Evolutionary conservation across 371 early-diverging fungal genomes (phyloP), one percentile per base, ranked within the genome.

Genomic region (Apophysomyces sp.): DNA sequence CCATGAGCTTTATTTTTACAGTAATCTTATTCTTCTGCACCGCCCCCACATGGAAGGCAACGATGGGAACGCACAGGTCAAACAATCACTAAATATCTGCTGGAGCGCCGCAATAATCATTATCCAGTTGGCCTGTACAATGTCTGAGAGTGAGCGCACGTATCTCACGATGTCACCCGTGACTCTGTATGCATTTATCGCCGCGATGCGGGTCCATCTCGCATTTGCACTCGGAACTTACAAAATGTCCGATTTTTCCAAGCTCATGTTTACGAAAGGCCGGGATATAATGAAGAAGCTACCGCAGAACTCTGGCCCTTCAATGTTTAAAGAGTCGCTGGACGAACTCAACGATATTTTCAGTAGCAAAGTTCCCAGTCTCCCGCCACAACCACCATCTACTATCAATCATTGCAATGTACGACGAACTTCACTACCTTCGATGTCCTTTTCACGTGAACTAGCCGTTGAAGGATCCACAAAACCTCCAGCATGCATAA

Each of bases 81-180:
- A 21, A 44, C 73, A 71, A 0, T 77, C 80, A 0, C 57, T 69
- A 15, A 74, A 80, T 8, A 76, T 78, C 4, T 78, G 75, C 30
- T 59, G 71, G 9, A 63, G 63, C 49, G 72, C 81, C 4, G 76
- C 81, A 0, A 68, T 62, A 8, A 69, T 76, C 16, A 72, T 78
- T 8, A 76, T 75, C 26, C 69, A 78, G 16, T 21, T 60, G 11
- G 66, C 59, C 8, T 59, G 36, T 51, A 58, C 62, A 8, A 57
- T 78, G 12, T 36, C 73, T 8, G 5, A n/a, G 0, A 39, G 58
- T 4, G 74, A 76, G 2, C 56, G 66, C 5, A 53, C 68, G 61
- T 76, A 75, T 44, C 77, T 77, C 11, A 68, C 73, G 15, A 73
- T 76, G 8, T 64, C 73, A 36, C 69, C 82, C 4, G 65, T 79